A percentile compares a stretch with the other conserved stretches of the same genome.
Conservation (phyloP, 2,329 filamentous ascomycete species). For the Proliferodiscus dingleyae region DNA sequence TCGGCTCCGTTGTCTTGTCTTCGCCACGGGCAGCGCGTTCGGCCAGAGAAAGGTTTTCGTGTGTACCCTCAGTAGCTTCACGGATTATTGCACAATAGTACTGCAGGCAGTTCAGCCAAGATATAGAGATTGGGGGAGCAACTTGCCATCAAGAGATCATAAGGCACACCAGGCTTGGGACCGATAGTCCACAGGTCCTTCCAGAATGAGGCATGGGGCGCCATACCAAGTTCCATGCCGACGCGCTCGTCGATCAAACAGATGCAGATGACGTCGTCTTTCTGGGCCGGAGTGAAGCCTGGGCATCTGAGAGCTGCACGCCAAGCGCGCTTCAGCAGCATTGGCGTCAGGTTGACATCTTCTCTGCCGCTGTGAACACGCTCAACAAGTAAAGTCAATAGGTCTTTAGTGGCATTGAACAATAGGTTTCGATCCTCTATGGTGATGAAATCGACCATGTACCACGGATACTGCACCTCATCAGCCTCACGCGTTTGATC, state of each 20-base stretch:
- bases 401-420: conserved; percentile 45
- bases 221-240: conserved; percentile 41
- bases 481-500: conserved; percentile 13
- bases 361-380: conserved; percentile 38
- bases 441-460: conserved; percentile 51
- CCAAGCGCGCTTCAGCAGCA: conserved; percentile 50
- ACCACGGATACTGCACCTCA: conserved; percentile 52
- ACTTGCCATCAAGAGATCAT: conserved; percentile 53
- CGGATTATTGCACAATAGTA: conserved; percentile 54
- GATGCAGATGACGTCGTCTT: conserved; percentile 51
- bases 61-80: conserved; percentile 43
- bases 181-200: conserved; percentile 47
- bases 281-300: conserved; percentile 57
- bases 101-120: conserved; percentile 31
- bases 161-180: conserved; percentile 43
- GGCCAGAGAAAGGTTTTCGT: conserved; percentile 37
- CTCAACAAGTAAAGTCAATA: conserved; percentile 43
- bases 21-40: conserved; percentile 34
- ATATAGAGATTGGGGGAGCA: conserved; percentile 1
- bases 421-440: conserved; percentile 51
- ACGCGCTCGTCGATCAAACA: conserved; percentile 33
- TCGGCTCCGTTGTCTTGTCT: conserved; percentile 3
- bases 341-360: conserved; percentile 43
- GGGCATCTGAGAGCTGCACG: conserved; percentile 50
- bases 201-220: conserved; percentile 46